A percentile compares a stretch with the other conserved stretches of the same genome.
These are phyloP conservation scores for Obba rivulosa DNA, from an alignment of 768 basidiomycete genomes.

Conservation along the genomic window DNA sequence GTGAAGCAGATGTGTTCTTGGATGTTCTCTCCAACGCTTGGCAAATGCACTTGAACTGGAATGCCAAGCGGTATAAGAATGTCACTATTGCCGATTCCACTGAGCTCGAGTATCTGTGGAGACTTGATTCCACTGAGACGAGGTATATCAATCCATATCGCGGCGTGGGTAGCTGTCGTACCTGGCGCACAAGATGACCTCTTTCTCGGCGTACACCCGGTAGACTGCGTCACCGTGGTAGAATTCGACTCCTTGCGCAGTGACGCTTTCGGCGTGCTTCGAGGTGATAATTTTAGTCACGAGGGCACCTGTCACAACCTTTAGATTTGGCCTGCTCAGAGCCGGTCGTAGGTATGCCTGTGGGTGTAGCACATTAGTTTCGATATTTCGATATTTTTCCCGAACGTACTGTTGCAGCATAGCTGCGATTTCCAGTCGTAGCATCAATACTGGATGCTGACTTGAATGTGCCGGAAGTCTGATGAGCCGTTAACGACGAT, in stretches of 20 bases:
- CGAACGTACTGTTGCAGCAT: constrained; percentile 18
- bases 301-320: constrained; percentile 22
- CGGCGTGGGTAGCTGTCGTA: not conserved
- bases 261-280: not conserved
- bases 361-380: not conserved
- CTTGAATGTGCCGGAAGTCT: constrained; percentile 4
- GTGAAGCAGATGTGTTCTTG: constrained; percentile 34
- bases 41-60: constrained; percentile 32
- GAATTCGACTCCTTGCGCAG: constrained; percentile 35
- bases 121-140: constrained; percentile 35
- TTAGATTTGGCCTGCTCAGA: constrained; percentile 22
- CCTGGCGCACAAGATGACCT: constrained; percentile 40
- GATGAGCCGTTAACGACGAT: not conserved
- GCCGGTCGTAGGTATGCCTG: constrained; percentile 17
- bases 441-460: constrained; percentile 14
- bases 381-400: not conserved
- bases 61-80: constrained; percentile 31
- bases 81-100: constrained; percentile 38
- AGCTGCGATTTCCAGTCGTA: constrained; percentile 14
- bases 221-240: constrained; percentile 19
- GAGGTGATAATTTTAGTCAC: constrained; percentile 12
- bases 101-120: constrained; percentile 43
- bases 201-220: constrained; percentile 30
- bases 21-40: constrained; percentile 43
- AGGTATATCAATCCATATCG: not conserved